These are phyloP conservation scores for Candida gorgasii DNA, from an alignment of 805 yeast species.

Conservation along the genomic window DNA sequence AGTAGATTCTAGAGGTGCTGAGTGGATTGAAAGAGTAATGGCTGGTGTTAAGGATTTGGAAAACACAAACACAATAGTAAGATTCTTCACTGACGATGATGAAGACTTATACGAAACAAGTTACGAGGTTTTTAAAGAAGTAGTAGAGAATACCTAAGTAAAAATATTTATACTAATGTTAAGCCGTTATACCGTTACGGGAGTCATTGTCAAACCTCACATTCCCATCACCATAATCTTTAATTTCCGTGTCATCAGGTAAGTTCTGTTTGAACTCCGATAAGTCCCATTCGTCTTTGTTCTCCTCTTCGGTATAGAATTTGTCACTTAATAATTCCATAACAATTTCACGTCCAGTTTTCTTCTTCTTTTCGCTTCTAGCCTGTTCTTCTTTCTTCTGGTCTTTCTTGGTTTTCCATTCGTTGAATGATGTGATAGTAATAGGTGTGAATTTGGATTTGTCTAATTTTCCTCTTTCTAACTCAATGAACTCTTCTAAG, in stretches of 20 bases:
- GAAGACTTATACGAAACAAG: slow-evolving; percentile 28
- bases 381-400: slow-evolving; percentile 51
- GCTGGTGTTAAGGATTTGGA: slow-evolving; percentile 29
- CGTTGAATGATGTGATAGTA: slow-evolving; percentile 72
- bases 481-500: slow-evolving; percentile 91
- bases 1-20: slow-evolving; percentile 37
- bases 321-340: slow-evolving; percentile 59
- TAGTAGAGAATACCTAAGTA: slow-evolving; percentile 10
- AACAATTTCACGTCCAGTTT: slow-evolving; percentile 72
- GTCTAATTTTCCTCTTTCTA: slow-evolving; percentile 86
- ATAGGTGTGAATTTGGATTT: slow-evolving; percentile 79
- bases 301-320: slow-evolving; percentile 53
- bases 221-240: slow-evolving; percentile 75
- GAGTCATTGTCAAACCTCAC: slow-evolving; percentile 1
- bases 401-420: slow-evolving; percentile 77
- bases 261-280: slow-evolving; percentile 55
- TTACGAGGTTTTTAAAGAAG: slow-evolving; percentile 14
- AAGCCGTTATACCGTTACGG: not conserved
- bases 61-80: slow-evolving; percentile 28
- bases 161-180: not conserved
- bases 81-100: slow-evolving; percentile 39
- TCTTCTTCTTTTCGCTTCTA: slow-evolving; percentile 38
- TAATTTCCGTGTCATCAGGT: slow-evolving; percentile 52
- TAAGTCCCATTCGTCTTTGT: slow-evolving; percentile 56
- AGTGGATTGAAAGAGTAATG: slow-evolving; percentile 37